Percentiles rank a stretch among this genome's conserved stretches.
Evolutionary conservation across 169 alveolate species (phyloP).

Genomic region (Plasmodium sp.): DNA sequence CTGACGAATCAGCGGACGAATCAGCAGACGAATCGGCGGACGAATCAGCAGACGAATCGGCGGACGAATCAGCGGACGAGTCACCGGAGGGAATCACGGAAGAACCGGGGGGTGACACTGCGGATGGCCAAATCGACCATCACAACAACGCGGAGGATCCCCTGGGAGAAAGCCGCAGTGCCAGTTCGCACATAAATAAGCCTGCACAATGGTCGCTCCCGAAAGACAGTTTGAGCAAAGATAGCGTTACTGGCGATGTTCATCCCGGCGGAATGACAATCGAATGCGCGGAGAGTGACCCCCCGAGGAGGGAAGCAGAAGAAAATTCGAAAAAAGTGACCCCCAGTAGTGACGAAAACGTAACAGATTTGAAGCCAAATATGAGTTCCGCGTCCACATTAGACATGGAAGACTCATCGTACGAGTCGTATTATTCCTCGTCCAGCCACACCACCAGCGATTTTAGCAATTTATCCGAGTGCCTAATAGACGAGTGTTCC

Average conservation of each 20-base stretch:
- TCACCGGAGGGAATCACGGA: not conserved
- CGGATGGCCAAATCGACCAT: not conserved
- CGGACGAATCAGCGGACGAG: not conserved
- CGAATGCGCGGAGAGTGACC: not conserved
- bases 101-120: not conserved
- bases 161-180: not conserved
- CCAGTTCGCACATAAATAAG: not conserved
- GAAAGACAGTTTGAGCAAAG: not conserved
- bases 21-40: too few species aligned
- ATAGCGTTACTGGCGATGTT: not conserved
- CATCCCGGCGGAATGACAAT: not conserved
- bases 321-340: not conserved
- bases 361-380: not conserved
- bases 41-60: not conserved
- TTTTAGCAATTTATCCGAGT: not conserved
- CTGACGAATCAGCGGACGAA: too few species aligned
- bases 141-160: not conserved
- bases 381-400: not conserved
- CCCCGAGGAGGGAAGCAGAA: not conserved
- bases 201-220: not conserved
- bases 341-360: not conserved
- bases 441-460: constrained; percentile 11
- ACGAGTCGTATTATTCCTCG: not conserved
- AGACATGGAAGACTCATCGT: constrained; percentile 2
- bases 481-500: constrained; percentile 26